Percentiles rank a stretch among this genome's conserved stretches.
phyloP scores from a whole-genome alignment of 73 alveolate species.

The Blepharisma stoltei region DNA sequence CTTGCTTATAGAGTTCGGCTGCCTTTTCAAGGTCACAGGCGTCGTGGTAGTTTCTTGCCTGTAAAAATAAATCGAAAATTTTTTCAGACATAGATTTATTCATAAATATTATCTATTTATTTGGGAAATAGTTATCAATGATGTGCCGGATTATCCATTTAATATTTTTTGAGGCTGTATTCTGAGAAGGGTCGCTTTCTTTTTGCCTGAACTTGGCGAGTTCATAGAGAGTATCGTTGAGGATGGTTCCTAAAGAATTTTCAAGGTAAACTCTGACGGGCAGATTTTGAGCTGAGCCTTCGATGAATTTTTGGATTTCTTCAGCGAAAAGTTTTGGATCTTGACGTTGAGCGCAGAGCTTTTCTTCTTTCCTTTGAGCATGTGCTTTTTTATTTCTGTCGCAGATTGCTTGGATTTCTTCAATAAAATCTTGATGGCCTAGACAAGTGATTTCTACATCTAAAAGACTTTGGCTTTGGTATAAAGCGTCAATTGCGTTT shows the following conservation, averaged over 20 bases:
- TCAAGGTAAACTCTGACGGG: conserved; percentile 23
- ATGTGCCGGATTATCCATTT: conserved; percentile 4
- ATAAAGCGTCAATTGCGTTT: not conserved
- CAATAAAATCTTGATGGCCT: conserved; percentile 3
- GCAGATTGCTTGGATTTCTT: not conserved
- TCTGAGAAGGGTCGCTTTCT: conserved; percentile 10
- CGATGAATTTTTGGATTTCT: conserved; percentile 19
- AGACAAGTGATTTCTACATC: not conserved
- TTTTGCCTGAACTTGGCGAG: not conserved
- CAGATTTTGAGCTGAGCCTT: conserved; percentile 13
- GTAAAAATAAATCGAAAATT: too few relatives aligned
- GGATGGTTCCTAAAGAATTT: conserved; percentile 29
- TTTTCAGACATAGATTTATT: too few relatives aligned
- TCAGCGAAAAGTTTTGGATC: conserved; percentile 28
- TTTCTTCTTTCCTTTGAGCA: not conserved
- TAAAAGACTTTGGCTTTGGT: not conserved
- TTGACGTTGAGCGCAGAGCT: not conserved
- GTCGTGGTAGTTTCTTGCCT: too few relatives aligned
- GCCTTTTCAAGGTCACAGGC: too few relatives aligned
- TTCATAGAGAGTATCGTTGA: not conserved
- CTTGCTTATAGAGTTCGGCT: too few relatives aligned
- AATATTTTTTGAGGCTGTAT: conserved; percentile 26
- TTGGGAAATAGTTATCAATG: not conserved
- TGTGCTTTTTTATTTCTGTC: not conserved
- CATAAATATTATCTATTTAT: too few relatives aligned